Conservation (phyloP, 2,329 filamentous ascomycete species). For the Monilinia polystroma region DNA sequence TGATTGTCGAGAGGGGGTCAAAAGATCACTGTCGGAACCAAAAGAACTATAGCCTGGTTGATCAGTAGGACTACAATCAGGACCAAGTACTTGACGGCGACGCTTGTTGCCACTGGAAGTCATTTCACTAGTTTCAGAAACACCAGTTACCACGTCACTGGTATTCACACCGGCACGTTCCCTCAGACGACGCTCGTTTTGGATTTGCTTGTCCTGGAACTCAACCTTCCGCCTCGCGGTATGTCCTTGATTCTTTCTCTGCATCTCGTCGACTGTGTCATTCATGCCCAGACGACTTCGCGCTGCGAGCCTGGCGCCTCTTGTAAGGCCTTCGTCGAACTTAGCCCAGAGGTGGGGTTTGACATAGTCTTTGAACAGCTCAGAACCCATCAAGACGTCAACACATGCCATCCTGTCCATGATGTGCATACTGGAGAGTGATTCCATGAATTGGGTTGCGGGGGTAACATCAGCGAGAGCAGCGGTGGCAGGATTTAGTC, state of each 20-base stretch:
- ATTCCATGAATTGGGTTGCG: conserved; percentile 8
- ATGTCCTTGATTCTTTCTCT: neutral
- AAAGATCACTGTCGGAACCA: neutral
- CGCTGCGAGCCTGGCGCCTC: neutral
- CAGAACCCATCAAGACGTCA: conserved; percentile 5
- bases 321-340: neutral
- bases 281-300: neutral
- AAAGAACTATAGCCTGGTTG: neutral
- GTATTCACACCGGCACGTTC: neutral
- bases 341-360: neutral
- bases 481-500: neutral
- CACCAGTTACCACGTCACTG: neutral
- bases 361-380: neutral
- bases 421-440: neutral
- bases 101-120: neutral
- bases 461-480: neutral
- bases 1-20: neutral
- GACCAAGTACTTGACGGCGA: neutral
- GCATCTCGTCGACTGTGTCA: neutral
- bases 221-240: neutral
- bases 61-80: neutral
- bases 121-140: neutral
- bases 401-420: neutral
- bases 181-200: neutral
- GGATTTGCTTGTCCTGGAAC: conserved; percentile 2